A percentile compares a stretch with the other conserved stretches of the same genome.
Evolutionary conservation across 768 basidiomycete species (phyloP).

Genomic region (Sarcomyxa edulis): DNA sequence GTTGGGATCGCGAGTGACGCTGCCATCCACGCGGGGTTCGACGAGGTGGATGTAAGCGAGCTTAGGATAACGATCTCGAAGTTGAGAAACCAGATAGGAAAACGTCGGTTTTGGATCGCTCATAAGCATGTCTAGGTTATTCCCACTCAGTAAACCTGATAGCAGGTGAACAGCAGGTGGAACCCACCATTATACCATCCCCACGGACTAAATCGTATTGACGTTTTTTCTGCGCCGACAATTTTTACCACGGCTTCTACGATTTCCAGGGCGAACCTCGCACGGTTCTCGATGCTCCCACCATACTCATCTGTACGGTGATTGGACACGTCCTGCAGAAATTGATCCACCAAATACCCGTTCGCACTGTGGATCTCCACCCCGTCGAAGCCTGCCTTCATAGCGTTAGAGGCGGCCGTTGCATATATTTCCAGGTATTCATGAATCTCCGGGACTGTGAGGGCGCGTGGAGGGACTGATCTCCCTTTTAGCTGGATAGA

Average conservation of each 20-base stretch:
- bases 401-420: constrained; percentile 39
- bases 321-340: constrained; percentile 39
- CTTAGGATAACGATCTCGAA: constrained; percentile 27
- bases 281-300: constrained; percentile 45
- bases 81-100: constrained; percentile 30
- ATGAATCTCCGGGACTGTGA: constrained; percentile 33
- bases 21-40: constrained; percentile 25
- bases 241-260: constrained; percentile 32
- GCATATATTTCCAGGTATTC: constrained; percentile 35
- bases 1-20: not conserved
- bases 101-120: constrained; percentile 37
- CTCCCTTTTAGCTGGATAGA: too few species aligned
- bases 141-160: constrained; percentile 13
- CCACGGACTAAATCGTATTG: constrained; percentile 41
- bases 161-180: not conserved
- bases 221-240: constrained; percentile 38
- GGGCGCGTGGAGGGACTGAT: constrained; percentile 21
- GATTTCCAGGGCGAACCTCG: constrained; percentile 42
- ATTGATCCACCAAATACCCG: constrained; percentile 41
- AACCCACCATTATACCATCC: constrained; percentile 23
- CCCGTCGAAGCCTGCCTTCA: constrained; percentile 54
- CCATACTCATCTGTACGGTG: constrained; percentile 53
- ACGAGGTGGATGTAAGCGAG: constrained; percentile 42
- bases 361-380: constrained; percentile 23
- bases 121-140: constrained; percentile 30